Base-by-base conservation (phyloP, 768 basidiomycete genomes). In the Mycena haematopus region DNA sequence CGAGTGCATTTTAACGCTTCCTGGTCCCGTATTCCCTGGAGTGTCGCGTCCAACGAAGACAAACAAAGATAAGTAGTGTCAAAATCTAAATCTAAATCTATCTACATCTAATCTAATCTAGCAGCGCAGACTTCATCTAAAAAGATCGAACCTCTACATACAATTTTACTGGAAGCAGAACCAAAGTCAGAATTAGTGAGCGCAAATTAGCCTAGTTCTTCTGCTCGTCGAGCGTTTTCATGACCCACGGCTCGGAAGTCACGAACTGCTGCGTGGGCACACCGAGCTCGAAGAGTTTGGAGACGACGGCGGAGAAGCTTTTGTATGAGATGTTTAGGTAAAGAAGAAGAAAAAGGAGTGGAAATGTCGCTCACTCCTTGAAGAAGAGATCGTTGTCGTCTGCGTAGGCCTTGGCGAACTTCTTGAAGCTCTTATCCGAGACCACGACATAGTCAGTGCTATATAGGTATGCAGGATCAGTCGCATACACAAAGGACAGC, bases 381-480 rank as follows among this genome's bases (percentile, higher is more conserved):
- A 98, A 98, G 86, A 92, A 99, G 22, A 92, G 80, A 7, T 90
- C 84, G 74, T 91, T 85, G 72, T 90, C 86, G 40, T 92, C 84
- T 33, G 96, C 95, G 71, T 98, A 99, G 19, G 87, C 84, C 78
- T 93, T 87, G 58, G 91, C 91, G 70, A 79, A 87, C 77, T 94
- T 93, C 81, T 90, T 92, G 86, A 98, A 98, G 67, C 79, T 81
- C 86, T 94, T 97, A 81, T 99, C 96, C 75, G 90, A 88, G 64
- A 84, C 82, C 59, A 99, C 83, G 56, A 91, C 88, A 75, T 95
- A 95, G 78, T 97, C 95, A 70, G 95, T 90, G 36, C 89, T 91
- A 22, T 38, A 15, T n/a, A 1, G 36, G 27, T 15, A 8, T 31
- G 66, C 17, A 6, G 9, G 14, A 40, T 50, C 42, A 57, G 63